These are phyloP conservation scores for Polytrichum commune DNA, from an alignment of 225 moss, liverwort and hornwort genomes.

Conservation along the genomic window DNA sequence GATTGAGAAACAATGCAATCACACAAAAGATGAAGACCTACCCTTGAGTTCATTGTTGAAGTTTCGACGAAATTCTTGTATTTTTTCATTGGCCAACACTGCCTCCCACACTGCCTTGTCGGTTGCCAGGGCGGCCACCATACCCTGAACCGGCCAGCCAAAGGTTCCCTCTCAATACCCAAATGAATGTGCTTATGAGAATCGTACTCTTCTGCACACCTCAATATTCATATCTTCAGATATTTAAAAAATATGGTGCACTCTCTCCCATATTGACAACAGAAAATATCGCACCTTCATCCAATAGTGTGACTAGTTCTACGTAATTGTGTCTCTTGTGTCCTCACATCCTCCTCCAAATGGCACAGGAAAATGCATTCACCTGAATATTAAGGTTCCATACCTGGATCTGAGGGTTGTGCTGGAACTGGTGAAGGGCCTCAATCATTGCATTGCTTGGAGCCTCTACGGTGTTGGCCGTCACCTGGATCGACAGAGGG, in stretches of 20 bases:
- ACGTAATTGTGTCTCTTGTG: too few relatives aligned
- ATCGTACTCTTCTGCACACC: too few relatives aligned
- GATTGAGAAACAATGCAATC: too few relatives aligned
- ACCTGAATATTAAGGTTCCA: neutral
- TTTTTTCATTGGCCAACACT: conserved; percentile 56
- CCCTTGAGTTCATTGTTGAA: conserved; percentile 36
- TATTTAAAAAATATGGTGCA: too few relatives aligned
- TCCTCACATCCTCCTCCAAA: neutral
- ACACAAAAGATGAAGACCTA: conserved; percentile 5
- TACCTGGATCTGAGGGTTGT: conserved; percentile 81
- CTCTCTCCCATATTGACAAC: too few relatives aligned
- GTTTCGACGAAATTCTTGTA: conserved; percentile 59
- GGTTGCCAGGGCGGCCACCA: conserved; percentile 80
- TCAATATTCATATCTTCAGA: too few relatives aligned
- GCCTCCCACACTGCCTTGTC: conserved; percentile 65
- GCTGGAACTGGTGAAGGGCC: conserved; percentile 80
- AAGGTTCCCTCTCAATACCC: neutral
- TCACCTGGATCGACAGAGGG: conserved; percentile 53
- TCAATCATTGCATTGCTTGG: conserved; percentile 61
- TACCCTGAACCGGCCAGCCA: conserved; percentile 34
- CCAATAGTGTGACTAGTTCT: too few relatives aligned
- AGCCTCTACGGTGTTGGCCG: conserved; percentile 27
- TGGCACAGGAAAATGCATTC: neutral
- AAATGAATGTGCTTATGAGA: too few relatives aligned
- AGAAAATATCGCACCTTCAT: too few relatives aligned